phyloP scores from a whole-genome alignment of 768 basidiomycete genomes.

The Symmetrospora coprosmae region DNA sequence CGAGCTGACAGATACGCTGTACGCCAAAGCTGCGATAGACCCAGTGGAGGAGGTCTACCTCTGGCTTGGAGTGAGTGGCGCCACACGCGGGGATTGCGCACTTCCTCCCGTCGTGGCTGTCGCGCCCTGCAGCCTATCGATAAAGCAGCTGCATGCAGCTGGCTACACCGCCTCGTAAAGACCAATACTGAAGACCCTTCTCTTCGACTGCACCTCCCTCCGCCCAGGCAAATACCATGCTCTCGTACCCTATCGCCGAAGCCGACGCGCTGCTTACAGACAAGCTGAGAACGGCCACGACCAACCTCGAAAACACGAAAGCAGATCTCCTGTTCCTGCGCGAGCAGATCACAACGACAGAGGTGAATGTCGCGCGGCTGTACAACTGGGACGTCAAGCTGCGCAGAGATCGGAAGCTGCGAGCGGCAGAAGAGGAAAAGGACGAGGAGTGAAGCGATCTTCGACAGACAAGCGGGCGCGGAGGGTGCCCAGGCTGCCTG shows the following conservation, averaged over 20 bases:
- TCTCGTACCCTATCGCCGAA: conserved; percentile 71
- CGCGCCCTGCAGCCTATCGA: no score
- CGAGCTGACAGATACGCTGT: conserved; percentile 90
- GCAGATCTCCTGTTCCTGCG: conserved; percentile 85
- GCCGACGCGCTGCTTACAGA: conserved; percentile 59
- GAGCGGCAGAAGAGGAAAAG: conserved; percentile 15
- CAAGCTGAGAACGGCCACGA: conserved; percentile 61
- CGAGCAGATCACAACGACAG: conserved; percentile 93
- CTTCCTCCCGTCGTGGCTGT: no score
- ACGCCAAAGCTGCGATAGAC: conserved; percentile 74
- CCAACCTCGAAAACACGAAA: conserved; percentile 50
- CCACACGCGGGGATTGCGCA: no score
- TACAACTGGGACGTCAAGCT: conserved; percentile 93
- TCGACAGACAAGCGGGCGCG: no score
- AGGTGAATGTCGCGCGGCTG: conserved; percentile 81
- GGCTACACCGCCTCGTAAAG: no score
- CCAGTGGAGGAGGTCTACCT: conserved; percentile 78
- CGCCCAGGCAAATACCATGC: conserved; percentile 84
- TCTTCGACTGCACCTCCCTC: not conserved
- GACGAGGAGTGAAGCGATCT: conserved; percentile 7
- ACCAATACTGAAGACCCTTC: no score
- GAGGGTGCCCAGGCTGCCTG: not conserved
- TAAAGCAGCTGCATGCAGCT: no score
- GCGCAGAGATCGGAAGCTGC: conserved; percentile 44
- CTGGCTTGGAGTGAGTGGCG: conserved; percentile 76